These are phyloP conservation scores for Gaultheria prostrata DNA, from an alignment of 148 eudicot species.

Conservation along the genomic window DNA sequence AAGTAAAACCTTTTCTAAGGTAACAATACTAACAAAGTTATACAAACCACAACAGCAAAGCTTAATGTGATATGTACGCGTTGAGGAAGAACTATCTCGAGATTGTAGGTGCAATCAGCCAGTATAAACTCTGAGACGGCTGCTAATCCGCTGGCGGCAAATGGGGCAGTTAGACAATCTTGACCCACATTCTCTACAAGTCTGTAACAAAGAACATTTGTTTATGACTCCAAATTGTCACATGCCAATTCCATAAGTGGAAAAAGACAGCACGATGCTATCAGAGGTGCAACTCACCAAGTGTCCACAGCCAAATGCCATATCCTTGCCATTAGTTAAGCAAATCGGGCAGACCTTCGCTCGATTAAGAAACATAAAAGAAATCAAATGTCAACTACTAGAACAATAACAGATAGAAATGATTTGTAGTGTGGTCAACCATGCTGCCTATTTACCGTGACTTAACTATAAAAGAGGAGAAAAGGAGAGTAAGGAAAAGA, in stretches of 20 bases:
- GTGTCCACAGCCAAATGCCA: conserved; percentile 47
- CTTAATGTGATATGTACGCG: not conserved
- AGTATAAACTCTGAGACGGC: conserved; percentile 39
- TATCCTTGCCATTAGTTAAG: conserved; percentile 35
- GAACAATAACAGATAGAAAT: not conserved
- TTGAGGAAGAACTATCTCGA: not conserved
- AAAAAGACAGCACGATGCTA: not conserved
- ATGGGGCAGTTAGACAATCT: conserved; percentile 40
- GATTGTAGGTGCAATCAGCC: conserved; percentile 18
- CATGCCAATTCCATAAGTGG: not conserved
- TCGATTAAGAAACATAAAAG: not conserved
- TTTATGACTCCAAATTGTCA: not conserved
- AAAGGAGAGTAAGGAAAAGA: not conserved
- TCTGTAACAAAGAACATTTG: conserved; percentile 22
- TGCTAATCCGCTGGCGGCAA: conserved; percentile 38
- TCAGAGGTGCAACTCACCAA: conserved; percentile 28
- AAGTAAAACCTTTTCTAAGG: not conserved
- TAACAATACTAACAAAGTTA: not conserved
- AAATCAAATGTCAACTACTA: not conserved
- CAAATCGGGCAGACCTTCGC: conserved; percentile 44
- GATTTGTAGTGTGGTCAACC: not conserved
- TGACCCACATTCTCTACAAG: conserved; percentile 41
- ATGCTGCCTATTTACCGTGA: not conserved
- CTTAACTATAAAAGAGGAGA: not conserved
- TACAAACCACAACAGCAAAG: not conserved